These are phyloP conservation scores for Trichoderma sp. DNA, from an alignment of 2,329 filamentous ascomycete species.

Conservation along the genomic window DNA sequence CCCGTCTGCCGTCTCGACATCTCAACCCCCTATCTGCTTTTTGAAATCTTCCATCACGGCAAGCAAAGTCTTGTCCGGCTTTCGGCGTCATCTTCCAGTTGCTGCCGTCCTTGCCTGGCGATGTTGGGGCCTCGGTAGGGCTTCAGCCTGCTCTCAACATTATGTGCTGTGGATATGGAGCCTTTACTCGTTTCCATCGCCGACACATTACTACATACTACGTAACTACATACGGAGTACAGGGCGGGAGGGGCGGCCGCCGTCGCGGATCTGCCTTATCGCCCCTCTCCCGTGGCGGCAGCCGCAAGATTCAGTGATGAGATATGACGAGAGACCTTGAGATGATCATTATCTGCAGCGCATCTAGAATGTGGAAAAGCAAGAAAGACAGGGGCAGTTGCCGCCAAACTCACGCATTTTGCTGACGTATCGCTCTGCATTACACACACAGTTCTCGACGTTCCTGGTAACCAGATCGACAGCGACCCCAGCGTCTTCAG, in stretches of 20 bases:
- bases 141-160: not conserved
- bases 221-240: not conserved
- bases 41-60: not conserved
- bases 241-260: constrained; percentile 18
- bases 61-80: not conserved
- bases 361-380: not conserved
- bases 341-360: not conserved
- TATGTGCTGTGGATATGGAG: not conserved
- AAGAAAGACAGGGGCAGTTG: not conserved
- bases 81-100: not conserved
- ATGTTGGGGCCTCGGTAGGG: not conserved
- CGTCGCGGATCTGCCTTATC: constrained; percentile 24
- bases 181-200: constrained; percentile 2
- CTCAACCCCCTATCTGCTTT: not conserved
- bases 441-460: constrained; percentile 49
- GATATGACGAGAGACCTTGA: constrained; percentile 9
- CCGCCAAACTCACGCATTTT: not conserved
- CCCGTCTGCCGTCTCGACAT: not conserved
- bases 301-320: constrained; percentile 7
- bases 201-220: too few relatives aligned
- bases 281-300: constrained; percentile 6
- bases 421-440: not conserved
- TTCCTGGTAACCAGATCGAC: constrained; percentile 46
- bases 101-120: not conserved
- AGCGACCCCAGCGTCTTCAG: constrained; percentile 43